Evolutionary conservation across 768 basidiomycete species (phyloP).

Genomic region (Leccinum pellstonianum): DNA sequence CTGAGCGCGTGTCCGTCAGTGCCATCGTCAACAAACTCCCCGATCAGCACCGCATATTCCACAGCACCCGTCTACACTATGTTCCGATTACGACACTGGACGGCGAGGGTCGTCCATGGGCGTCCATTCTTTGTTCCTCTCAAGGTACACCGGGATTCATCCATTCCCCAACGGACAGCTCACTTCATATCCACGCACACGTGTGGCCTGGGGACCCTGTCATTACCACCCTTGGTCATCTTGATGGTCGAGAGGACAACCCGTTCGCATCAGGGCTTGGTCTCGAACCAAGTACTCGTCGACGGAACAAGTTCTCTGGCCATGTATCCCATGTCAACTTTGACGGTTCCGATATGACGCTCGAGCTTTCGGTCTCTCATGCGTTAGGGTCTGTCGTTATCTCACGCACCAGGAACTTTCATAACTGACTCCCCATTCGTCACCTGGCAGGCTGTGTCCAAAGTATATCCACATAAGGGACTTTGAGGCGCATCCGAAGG

Average conservation of each 20-base stretch:
- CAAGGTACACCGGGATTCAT: constrained; percentile 31
- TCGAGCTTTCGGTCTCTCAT: constrained; percentile 51
- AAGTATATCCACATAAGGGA: constrained; percentile 61
- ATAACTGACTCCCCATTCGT: not conserved
- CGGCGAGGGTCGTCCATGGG: constrained; percentile 33
- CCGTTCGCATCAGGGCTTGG: constrained; percentile 56
- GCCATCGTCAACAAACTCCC: constrained; percentile 27
- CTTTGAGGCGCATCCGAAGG: constrained; percentile 39
- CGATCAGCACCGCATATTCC: constrained; percentile 34
- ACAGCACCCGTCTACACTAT: constrained; percentile 30
- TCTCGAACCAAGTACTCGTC: constrained; percentile 53
- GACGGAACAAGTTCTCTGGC: constrained; percentile 66
- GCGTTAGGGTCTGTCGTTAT: constrained; percentile 49
- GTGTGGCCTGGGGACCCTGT: constrained; percentile 55
- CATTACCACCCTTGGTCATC: constrained; percentile 31
- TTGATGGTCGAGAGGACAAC: constrained; percentile 13
- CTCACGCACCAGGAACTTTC: not conserved
- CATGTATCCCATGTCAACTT: constrained; percentile 35
- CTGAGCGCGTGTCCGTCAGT: constrained; percentile 23
- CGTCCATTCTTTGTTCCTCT: constrained; percentile 30
- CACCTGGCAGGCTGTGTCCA: constrained; percentile 50
- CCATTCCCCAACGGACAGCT: constrained; percentile 21
- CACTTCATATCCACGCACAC: constrained; percentile 21
- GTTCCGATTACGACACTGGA: constrained; percentile 35
- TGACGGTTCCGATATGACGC: constrained; percentile 28